A percentile compares a stretch with the other conserved stretches of the same genome.
Conservation (phyloP, 2,329 filamentous ascomycete species). For the Colletotrichum sp. region DNA sequence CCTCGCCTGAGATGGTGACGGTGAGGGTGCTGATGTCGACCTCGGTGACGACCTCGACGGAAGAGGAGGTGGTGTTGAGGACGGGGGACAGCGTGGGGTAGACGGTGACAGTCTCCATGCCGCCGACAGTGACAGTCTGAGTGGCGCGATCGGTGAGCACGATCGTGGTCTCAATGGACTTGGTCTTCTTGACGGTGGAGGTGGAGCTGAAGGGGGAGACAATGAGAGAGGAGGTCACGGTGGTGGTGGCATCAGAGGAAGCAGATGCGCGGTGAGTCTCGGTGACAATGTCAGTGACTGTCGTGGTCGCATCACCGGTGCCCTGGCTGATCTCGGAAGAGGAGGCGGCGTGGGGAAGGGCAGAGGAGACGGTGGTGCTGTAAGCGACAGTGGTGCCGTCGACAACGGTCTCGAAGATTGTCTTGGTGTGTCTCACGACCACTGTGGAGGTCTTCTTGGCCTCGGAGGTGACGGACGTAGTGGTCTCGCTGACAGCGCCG, state of each 20-base stretch:
- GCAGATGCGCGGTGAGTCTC: not conserved
- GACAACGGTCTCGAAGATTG: conserved; percentile 7
- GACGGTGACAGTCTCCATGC: not conserved
- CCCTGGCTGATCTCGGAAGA: not conserved
- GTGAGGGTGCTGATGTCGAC: conserved; percentile 33
- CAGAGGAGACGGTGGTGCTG: conserved; percentile 13
- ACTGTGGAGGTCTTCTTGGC: not conserved
- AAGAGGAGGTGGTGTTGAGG: conserved; percentile 20
- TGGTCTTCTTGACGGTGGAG: not conserved
- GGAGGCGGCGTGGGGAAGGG: not conserved
- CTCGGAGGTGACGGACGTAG: not conserved
- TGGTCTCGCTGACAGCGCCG: not conserved
- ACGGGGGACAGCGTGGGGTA: not conserved
- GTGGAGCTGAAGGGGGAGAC: not conserved
- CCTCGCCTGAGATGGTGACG: conserved; percentile 22
- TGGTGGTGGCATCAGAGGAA: not conserved
- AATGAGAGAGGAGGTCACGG: not conserved
- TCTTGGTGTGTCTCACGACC: conserved; percentile 5
- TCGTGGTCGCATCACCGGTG: conserved; percentile 4
- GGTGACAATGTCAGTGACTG: not conserved
- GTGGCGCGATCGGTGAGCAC: conserved; percentile 13
- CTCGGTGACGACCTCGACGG: conserved; percentile 30
- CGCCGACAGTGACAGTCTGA: conserved; percentile 10
- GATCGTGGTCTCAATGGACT: conserved; percentile 15
- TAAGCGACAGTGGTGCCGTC: not conserved